phyloP scores from a whole-genome alignment of 2,329 filamentous ascomycete genomes.

The Colletotrichum navitas region DNA sequence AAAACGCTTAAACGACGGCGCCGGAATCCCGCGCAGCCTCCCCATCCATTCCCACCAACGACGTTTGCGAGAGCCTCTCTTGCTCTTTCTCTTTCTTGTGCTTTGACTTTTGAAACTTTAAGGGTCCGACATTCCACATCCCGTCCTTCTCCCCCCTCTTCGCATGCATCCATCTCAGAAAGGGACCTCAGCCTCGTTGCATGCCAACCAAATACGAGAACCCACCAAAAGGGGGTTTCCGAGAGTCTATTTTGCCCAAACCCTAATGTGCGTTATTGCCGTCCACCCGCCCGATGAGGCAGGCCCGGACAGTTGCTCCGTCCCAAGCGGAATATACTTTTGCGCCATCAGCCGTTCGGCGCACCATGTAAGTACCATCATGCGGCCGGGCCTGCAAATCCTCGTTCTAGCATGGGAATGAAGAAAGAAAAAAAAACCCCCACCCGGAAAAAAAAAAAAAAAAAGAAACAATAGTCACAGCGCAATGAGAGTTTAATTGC shows the following conservation, averaged over 20 bases:
- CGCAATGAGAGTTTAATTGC: no score
- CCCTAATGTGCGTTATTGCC: background rate
- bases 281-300: background rate
- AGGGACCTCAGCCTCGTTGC: slow-evolving; percentile 5
- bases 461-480: no score
- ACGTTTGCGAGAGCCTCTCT: background rate
- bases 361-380: no score
- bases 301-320: background rate
- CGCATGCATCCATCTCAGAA: background rate
- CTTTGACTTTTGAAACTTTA: background rate
- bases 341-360: background rate
- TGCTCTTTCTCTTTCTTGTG: background rate
- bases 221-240: background rate
- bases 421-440: no score
- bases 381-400: no score
- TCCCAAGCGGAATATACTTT: background rate
- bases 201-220: background rate
- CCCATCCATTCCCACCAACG: background rate
- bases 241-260: background rate
- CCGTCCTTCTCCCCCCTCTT: background rate
- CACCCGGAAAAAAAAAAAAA: no score
- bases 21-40: background rate
- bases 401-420: no score
- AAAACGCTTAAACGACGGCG: slow-evolving; percentile 5
- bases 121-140: slow-evolving; percentile 18